Percentiles rank a stretch among this genome's conserved stretches.
phyloP scores from a whole-genome alignment of 805 yeast species.

The Cyberlindnera misumaiensis region DNA sequence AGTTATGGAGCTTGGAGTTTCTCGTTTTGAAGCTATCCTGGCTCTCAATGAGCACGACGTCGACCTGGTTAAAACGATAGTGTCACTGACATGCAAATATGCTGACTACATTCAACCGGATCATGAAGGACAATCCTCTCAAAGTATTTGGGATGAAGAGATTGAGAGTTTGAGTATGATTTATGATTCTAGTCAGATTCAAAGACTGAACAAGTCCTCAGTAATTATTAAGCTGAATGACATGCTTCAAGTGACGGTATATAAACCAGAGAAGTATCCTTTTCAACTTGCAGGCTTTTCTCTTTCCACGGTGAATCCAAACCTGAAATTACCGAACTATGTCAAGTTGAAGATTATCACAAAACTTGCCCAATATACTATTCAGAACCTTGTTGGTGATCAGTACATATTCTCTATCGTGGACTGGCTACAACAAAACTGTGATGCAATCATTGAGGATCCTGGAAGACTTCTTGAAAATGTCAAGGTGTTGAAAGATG shows the following conservation, averaged over 20 bases:
- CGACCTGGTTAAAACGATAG: slow-evolving; percentile 46
- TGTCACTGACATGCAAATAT: slow-evolving; percentile 37
- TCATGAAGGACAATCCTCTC: slow-evolving; percentile 10
- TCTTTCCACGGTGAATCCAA: slow-evolving; percentile 32
- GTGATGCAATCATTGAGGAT: slow-evolving; percentile 48
- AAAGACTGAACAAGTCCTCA: slow-evolving; percentile 20
- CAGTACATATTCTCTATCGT: slow-evolving; percentile 60
- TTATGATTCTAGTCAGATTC: slow-evolving; percentile 32
- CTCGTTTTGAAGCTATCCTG: slow-evolving; percentile 53
- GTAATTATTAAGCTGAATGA: slow-evolving; percentile 17
- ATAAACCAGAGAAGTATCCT: slow-evolving; percentile 54
- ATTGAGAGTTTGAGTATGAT: slow-evolving; percentile 58
- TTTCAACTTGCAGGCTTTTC: slow-evolving; percentile 63
- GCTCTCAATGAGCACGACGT: slow-evolving; percentile 35
- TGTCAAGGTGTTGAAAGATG: slow-evolving; percentile 2
- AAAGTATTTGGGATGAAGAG: slow-evolving; percentile 67
- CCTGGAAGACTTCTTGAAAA: slow-evolving; percentile 63
- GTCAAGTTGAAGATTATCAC: slow-evolving; percentile 53
- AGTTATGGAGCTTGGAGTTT: slow-evolving; percentile 61
- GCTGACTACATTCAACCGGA: slow-evolving; percentile 16
- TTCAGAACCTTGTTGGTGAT: slow-evolving; percentile 52
- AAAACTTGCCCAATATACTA: slow-evolving; percentile 38
- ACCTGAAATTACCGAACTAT: slow-evolving; percentile 57
- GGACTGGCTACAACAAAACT: slow-evolving; percentile 72
- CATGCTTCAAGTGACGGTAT: slow-evolving; percentile 31